phyloP scores from a whole-genome alignment of 2,329 filamentous ascomycete species.

The Ascochyta rabiei region DNA sequence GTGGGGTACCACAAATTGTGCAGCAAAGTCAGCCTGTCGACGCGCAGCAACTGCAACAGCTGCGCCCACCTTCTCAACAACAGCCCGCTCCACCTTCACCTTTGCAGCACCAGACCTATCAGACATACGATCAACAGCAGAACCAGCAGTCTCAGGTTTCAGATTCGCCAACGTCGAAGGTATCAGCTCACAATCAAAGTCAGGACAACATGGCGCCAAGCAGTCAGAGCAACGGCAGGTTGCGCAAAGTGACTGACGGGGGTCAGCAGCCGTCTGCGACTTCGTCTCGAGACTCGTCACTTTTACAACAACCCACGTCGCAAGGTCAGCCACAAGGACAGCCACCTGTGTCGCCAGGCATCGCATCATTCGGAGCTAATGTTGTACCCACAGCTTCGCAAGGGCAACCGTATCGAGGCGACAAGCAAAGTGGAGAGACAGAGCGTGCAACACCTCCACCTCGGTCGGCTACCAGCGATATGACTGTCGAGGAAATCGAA shows the following conservation, averaged over 20 bases:
- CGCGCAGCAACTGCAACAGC: conserved; percentile 38
- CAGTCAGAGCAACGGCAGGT: conserved; percentile 35
- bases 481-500: conserved; percentile 55
- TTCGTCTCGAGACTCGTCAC: conserved; percentile 44
- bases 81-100: conserved; percentile 45
- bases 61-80: conserved; percentile 43
- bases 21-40: conserved; percentile 38
- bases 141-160: conserved; percentile 30
- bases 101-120: conserved; percentile 39
- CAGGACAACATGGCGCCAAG: conserved; percentile 44
- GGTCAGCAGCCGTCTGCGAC: conserved; percentile 37
- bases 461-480: conserved; percentile 47
- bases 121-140: conserved; percentile 43
- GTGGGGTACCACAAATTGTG: conserved; percentile 38
- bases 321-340: conserved; percentile 47
- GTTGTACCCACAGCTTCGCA: conserved; percentile 53
- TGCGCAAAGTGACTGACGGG: conserved; percentile 44
- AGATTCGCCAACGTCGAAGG: conserved; percentile 37
- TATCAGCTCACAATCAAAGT: conserved; percentile 37
- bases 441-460: conserved; percentile 55
- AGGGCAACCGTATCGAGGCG: conserved; percentile 51
- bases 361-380: conserved; percentile 53
- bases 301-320: conserved; percentile 41
- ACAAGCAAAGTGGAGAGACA: conserved; percentile 44
- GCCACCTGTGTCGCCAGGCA: conserved; percentile 45